Conservation (phyloP, 75 land plant species). For the Pinus taeda region DNA sequence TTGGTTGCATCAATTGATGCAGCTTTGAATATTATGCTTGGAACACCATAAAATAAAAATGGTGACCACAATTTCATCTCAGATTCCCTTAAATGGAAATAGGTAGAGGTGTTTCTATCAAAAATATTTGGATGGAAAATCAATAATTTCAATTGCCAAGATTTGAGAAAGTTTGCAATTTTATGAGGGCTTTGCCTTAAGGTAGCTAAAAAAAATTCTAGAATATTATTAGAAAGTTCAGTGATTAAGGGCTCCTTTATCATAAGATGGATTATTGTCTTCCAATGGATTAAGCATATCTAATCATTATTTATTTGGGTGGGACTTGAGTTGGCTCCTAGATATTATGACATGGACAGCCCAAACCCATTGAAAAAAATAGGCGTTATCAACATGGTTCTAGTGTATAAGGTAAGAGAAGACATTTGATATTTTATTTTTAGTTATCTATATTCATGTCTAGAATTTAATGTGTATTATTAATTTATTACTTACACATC, state of each 20-base stretch:
- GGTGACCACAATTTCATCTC: constrained; percentile 14
- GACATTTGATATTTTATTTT: background rate
- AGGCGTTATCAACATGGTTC: constrained; percentile 93
- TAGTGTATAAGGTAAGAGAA: constrained; percentile 74
- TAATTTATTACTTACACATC: background rate
- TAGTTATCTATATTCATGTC: background rate
- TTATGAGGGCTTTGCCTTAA: constrained; percentile 95
- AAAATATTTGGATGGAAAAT: constrained; percentile 86
- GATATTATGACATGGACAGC: constrained; percentile 82
- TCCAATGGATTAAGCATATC: background rate
- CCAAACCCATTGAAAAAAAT: constrained; percentile 69
- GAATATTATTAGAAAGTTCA: background rate
- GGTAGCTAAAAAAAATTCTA: constrained; percentile 23
- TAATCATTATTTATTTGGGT: constrained; percentile 40
- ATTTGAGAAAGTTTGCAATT: constrained; percentile 79
- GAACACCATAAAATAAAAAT: constrained; percentile 40
- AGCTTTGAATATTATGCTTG: constrained; percentile 84
- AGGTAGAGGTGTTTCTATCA: constrained; percentile 66
- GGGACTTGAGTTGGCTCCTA: constrained; percentile 89
- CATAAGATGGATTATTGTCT: constrained; percentile 1
- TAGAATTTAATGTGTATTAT: background rate
- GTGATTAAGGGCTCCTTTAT: background rate
- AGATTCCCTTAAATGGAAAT: constrained; percentile 47
- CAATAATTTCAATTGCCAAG: constrained; percentile 32
- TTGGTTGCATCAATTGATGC: constrained; percentile 70